Base-by-base conservation (phyloP, 345 rosid genomes). In the Combretum micranthum region DNA sequence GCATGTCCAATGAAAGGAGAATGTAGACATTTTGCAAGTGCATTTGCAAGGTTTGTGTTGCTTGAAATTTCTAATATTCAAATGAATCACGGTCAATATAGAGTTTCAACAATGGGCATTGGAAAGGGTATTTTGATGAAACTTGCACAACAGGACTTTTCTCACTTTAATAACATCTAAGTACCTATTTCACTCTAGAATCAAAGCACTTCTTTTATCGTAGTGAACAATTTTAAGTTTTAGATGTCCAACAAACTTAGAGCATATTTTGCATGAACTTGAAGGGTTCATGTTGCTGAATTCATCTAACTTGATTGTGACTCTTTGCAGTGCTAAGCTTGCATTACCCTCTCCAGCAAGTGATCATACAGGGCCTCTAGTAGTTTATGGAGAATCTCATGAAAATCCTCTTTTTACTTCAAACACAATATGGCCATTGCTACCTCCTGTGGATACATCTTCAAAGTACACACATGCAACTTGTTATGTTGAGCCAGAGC, bases 11-110 rank as follows among this genome's bases (percentile, higher is more conserved):
- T 90, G 78, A 82, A 72, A 46, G 85, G 78, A 52, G 81, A 82
- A 3, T 91, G 98, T 68, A 83, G 68, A 69, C 84, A 87, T 57
- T 91, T 80, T 74, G 88, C 86, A 2, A 85, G 91, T 77, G 82
- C 85, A 72, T 66, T 66, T 72, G 86, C 83, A 48, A 90, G 96
- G 97, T 90, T 56, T n/a, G 55, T 50, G 26, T 5, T 42, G 43
- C 6, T 50, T 10, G 9, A 15, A 50, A 7, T 17, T 50, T 14
- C 21, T 47, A 56, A 20, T 1, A 22, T 45, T 39, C n/a, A 56
- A 37, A 46, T 15, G 19, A 9, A 32, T 32, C 9, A 4, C 9
- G 5, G 9, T 32, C 1, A 32, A 32, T 32, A 32, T 7, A 32
- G 5, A 4, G 5, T 4, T 7, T 2, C 26, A 0, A 44, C 48